Evolutionary conservation across 805 yeast genomes (phyloP), one percentile per base, ranked within the genome.

Genomic region (Candida tallmaniae): DNA sequence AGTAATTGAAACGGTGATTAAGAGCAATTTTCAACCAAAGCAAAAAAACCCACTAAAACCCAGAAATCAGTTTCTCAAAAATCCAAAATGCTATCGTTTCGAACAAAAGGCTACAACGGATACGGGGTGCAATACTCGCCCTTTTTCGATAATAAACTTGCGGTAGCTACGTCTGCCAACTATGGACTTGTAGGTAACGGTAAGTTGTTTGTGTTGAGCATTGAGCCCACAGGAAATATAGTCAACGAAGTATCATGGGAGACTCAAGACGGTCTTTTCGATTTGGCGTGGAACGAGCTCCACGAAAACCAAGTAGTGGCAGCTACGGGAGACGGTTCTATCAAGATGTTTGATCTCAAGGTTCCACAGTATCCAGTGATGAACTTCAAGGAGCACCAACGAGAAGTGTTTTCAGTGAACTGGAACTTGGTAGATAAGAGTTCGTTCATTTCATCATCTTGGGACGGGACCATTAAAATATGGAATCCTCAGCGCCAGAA

Each of bases 161-260:
- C 96, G 0, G 90, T 87, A 21, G 94, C 95, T 0, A 71, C 95
- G 0, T 81, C 96, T 1, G 87, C 97, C 18, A 93, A 90, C 62
- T 90, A 79, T 57, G 97, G 97, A 2, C 65, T 90, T 4, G 96
- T 88, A 3, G 98, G 98, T 2, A 90, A 90, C 57, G 98, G 98
- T 5, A 73, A 85, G 46, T 63, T 90, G 19, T 80, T 66, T 46
- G 67, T 90, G 1, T 62, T 90, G 16, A 78, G 77, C 31, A 83
- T 90, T 30, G 74, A 71, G 34, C 74, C 77, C 15, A 62, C 68
- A 41, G 97, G 97, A 1, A 48, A 45, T n/a, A 68, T 86, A 12
- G 48, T 50, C 4, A 71, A 70, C 25, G 77, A 75, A 29, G 60
- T 70, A 4, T 56, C 73, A 11, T 90, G 85, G 64, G 87, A 87